Conservation (phyloP, 352 stramenopile genomes). For the Phytophthora crassamura region DNA sequence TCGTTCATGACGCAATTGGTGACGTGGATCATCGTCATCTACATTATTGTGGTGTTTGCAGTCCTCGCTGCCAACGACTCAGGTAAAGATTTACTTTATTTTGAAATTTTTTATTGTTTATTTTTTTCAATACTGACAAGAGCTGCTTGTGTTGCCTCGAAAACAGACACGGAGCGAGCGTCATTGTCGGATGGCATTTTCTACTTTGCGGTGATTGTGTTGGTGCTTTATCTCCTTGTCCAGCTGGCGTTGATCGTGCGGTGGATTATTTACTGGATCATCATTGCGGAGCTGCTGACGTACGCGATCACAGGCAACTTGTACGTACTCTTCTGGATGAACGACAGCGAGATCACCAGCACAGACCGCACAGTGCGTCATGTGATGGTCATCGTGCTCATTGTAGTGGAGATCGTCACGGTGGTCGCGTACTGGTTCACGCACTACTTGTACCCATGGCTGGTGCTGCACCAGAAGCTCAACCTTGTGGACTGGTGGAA, state of each 20-base stretch:
- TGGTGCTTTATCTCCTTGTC: conserved; percentile 72
- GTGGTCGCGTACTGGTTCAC: conserved; percentile 66
- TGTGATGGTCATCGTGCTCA: conserved; percentile 46
- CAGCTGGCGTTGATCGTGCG: conserved; percentile 77
- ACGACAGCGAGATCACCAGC: conserved; percentile 34
- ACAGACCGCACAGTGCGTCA: conserved; percentile 34
- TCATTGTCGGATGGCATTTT: conserved; percentile 57
- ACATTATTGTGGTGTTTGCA: conserved; percentile 57
- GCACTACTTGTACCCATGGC: conserved; percentile 70
- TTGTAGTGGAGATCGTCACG: conserved; percentile 51
- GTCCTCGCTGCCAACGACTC: conserved; percentile 40
- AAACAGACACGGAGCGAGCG: conserved; percentile 15
- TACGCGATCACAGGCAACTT: conserved; percentile 57
- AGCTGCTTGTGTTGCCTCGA: too few relatives aligned
- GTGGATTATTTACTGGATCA: conserved; percentile 87
- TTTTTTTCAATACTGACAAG: conserved; percentile 5
- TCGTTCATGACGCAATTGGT: conserved; percentile 57
- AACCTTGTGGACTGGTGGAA: conserved; percentile 58
- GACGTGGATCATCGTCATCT: conserved; percentile 63
- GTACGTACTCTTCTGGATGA: conserved; percentile 58
- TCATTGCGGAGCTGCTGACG: conserved; percentile 68
- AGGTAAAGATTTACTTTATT: conserved; percentile 9
- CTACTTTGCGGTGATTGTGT: conserved; percentile 48
- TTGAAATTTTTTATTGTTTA: conserved; percentile 16
- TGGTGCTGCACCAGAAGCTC: conserved; percentile 57